Conservation (phyloP, 2,329 filamentous ascomycete species). For the Dactylellina parvicollis region DNA sequence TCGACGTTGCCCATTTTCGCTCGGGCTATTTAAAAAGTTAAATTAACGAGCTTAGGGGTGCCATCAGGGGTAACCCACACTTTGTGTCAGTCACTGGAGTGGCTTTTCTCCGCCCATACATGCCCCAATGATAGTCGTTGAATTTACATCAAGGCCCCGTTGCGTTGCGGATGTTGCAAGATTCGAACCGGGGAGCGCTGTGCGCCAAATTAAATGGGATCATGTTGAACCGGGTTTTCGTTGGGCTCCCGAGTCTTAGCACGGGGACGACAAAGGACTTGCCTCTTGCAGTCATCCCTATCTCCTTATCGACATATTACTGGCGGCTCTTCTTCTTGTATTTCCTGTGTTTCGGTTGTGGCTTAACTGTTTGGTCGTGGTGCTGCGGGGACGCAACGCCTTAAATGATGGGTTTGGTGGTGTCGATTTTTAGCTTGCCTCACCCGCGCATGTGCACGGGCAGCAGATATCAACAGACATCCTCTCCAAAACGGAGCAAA, state of each 20-base stretch:
- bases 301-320: background rate
- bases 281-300: background rate
- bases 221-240: background rate
- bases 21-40: background rate
- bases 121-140: background rate
- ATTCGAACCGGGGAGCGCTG: background rate
- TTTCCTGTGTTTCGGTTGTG: background rate
- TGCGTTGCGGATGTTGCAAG: conserved; percentile 2
- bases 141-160: background rate
- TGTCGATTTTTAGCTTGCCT: no score
- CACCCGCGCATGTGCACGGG: no score
- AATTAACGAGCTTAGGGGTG: background rate
- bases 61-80: background rate
- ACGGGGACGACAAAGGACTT: background rate
- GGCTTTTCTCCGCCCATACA: no score
- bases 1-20: no score
- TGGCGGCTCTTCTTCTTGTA: background rate
- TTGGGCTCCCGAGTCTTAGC: background rate
- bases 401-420: no score
- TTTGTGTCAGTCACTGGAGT: background rate
- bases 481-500: no score
- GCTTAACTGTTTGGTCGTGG: no score
- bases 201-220: background rate
- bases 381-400: no score
- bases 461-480: no score